Evolutionary conservation across 108 stramenopile species (phyloP).

Genomic region (Pseudonitzschia multiseries): DNA sequence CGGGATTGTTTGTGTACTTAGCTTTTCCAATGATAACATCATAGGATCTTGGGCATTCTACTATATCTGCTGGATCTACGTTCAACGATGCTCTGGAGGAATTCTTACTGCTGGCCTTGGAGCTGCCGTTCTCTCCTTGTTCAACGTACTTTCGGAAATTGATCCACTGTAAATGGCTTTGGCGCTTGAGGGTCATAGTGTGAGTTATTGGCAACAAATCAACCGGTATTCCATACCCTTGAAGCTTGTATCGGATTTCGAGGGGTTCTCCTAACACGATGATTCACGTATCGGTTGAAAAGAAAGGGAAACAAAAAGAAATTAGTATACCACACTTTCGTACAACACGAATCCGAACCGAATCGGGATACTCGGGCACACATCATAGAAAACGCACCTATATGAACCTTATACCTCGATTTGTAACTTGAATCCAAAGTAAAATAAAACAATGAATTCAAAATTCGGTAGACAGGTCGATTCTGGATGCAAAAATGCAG

Average conservation of each 20-base stretch:
- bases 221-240: slow-evolving; percentile 11
- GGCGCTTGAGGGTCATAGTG: background rate
- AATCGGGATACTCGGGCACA: too few species aligned
- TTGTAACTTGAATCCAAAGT: background rate
- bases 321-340: too few species aligned
- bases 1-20: background rate
- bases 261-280: background rate
- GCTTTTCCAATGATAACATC: slow-evolving; percentile 3
- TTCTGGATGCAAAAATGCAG: background rate
- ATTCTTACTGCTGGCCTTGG: background rate
- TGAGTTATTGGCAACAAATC: background rate
- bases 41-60: background rate
- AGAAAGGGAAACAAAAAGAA: too few species aligned
- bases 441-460: slow-evolving; percentile 1
- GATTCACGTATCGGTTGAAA: too few species aligned
- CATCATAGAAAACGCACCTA: background rate
- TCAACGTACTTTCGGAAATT: background rate
- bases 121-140: too few species aligned
- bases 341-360: too few species aligned
- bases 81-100: background rate
- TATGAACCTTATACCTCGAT: slow-evolving; percentile 3
- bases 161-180: slow-evolving; percentile 5
- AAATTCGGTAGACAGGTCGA: background rate
- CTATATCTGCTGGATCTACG: background rate
- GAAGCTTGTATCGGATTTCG: slow-evolving; percentile 17